Percentiles rank a stretch among this genome's conserved stretches.
phyloP scores from a whole-genome alignment of 2,329 filamentous ascomycete genomes.

The Claviceps spartinae region DNA sequence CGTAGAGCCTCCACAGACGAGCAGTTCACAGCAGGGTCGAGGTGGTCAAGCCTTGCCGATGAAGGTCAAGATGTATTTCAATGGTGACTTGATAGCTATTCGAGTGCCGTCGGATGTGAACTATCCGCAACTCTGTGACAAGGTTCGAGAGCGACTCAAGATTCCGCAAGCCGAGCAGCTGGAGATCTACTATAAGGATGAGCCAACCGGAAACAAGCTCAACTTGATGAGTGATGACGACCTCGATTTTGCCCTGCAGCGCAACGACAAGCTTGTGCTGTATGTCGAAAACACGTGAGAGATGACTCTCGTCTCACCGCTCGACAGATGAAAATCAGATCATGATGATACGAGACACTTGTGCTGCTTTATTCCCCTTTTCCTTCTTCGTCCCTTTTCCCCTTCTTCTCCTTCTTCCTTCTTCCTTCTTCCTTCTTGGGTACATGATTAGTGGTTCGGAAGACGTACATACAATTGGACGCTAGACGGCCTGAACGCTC shows the following conservation, averaged over 20 bases:
- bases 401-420: not conserved
- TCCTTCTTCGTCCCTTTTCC: not conserved
- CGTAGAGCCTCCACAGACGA: constrained; percentile 30
- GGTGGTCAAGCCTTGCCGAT: constrained; percentile 38
- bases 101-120: constrained; percentile 71
- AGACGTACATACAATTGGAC: constrained; percentile 10
- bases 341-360: not conserved
- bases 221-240: constrained; percentile 69
- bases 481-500: constrained; percentile 13
- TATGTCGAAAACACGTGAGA: constrained; percentile 45
- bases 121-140: constrained; percentile 66
- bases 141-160: constrained; percentile 73
- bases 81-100: constrained; percentile 83
- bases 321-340: not conserved
- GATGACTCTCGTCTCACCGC: not conserved
- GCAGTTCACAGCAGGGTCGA: constrained; percentile 27
- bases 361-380: not conserved
- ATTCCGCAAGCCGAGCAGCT: constrained; percentile 56
- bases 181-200: constrained; percentile 75
- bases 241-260: constrained; percentile 62
- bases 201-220: constrained; percentile 60
- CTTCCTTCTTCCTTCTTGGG: constrained; percentile 8
- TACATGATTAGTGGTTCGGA: constrained; percentile 16
- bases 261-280: constrained; percentile 78
- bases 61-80: constrained; percentile 93